These are phyloP conservation scores for Ceratocystis huliohia DNA, from an alignment of 2,329 filamentous ascomycete species.

Conservation along the genomic window DNA sequence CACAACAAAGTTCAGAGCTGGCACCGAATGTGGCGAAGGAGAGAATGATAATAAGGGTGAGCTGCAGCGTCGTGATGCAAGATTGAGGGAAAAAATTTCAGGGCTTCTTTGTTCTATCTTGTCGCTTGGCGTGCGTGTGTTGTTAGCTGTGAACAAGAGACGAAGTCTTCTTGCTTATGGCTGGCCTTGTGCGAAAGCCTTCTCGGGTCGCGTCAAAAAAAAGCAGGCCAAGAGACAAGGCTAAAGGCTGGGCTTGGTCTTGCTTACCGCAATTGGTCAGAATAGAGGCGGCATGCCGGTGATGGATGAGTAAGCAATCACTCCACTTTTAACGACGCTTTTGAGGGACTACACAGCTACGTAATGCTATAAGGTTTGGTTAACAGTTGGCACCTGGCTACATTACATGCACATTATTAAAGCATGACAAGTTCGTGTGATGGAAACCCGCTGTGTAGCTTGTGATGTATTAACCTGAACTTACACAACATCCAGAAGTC, in stretches of 20 bases:
- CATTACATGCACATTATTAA: too few species aligned
- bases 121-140: background rate
- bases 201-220: conserved; percentile 11
- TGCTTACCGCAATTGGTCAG: too few species aligned
- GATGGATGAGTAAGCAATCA: conserved; percentile 14
- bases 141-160: background rate
- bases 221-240: too few species aligned
- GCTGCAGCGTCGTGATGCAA: background rate
- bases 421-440: background rate
- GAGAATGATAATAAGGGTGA: background rate
- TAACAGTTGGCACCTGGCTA: too few species aligned
- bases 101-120: background rate
- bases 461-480: background rate
- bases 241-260: too few species aligned
- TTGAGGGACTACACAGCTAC: background rate
- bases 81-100: background rate
- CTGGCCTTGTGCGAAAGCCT: background rate
- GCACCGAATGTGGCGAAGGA: too few species aligned
- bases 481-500: background rate
- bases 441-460: background rate
- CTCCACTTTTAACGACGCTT: conserved; percentile 19
- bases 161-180: background rate
- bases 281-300: background rate
- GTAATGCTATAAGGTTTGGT: too few species aligned
- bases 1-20: background rate